Evolutionary conservation across 495 filamentous ascomycete species (phyloP).

Genomic region (Chaetomium tenue): DNA sequence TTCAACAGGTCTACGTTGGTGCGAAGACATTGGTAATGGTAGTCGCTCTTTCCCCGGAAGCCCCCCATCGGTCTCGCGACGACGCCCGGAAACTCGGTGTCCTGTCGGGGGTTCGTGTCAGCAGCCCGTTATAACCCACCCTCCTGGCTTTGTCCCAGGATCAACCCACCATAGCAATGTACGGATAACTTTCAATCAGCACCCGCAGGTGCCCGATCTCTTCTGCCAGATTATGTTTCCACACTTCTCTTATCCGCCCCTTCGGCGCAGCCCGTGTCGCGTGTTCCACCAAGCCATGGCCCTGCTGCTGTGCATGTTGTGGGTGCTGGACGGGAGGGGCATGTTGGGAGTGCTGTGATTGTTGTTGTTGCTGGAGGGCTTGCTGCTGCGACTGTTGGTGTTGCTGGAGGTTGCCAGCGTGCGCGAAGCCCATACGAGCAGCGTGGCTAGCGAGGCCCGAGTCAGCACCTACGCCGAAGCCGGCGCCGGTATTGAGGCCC

Average conservation of each 20-base stretch:
- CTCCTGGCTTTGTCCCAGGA: not conserved
- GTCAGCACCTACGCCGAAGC: slow-evolving; percentile 63
- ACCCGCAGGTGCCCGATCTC: slow-evolving; percentile 79
- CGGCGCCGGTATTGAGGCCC: slow-evolving; percentile 42
- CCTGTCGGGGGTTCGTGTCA: slow-evolving; percentile 50
- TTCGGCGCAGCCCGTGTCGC: slow-evolving; percentile 48
- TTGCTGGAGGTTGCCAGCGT: slow-evolving; percentile 72
- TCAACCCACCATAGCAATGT: slow-evolving; percentile 83
- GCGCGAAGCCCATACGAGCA: slow-evolving; percentile 79
- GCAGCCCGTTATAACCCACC: not conserved
- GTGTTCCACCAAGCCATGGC: slow-evolving; percentile 48
- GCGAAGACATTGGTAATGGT: slow-evolving; percentile 96
- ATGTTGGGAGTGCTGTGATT: slow-evolving; percentile 42
- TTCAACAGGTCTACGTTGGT: slow-evolving; percentile 96
- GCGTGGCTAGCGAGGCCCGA: slow-evolving; percentile 87
- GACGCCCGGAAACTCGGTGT: slow-evolving; percentile 96
- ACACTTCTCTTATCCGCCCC: slow-evolving; percentile 87
- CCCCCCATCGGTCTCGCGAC: slow-evolving; percentile 92
- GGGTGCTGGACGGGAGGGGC: slow-evolving; percentile 27
- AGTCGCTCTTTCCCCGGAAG: slow-evolving; percentile 91
- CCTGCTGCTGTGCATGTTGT: slow-evolving; percentile 52
- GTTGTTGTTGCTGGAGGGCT: slow-evolving; percentile 38
- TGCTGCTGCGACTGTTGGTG: slow-evolving; percentile 49
- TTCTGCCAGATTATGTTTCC: slow-evolving; percentile 84
- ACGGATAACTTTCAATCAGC: slow-evolving; percentile 85